A percentile compares a stretch with the other conserved stretches of the same genome.
Evolutionary conservation across 805 yeast species (phyloP).

Genomic region (Barnettozyma salicaria): DNA sequence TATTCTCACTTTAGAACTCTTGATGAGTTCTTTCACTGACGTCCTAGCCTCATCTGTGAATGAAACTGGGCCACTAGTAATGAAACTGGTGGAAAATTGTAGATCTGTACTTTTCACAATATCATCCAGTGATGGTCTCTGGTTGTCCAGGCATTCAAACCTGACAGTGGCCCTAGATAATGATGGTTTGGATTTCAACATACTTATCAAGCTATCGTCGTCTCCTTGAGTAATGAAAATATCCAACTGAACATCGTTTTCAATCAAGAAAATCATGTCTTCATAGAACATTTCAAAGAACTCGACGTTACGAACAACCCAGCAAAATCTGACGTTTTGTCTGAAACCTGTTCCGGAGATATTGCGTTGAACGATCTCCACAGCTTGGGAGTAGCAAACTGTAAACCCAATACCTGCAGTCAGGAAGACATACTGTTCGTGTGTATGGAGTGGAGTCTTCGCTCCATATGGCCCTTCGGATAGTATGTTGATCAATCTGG

Average conservation of each 20-base stretch:
- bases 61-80: conserved; percentile 58
- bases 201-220: conserved; percentile 1
- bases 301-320: conserved; percentile 54
- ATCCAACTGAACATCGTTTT: conserved; percentile 21
- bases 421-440: conserved; percentile 35
- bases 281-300: conserved; percentile 43
- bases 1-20: conserved; percentile 24
- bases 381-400: conserved; percentile 40
- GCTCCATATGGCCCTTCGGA: conserved; percentile 63
- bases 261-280: conserved; percentile 35
- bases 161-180: conserved; percentile 2
- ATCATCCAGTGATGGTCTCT: conserved; percentile 14
- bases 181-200: conserved; percentile 3
- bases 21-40: conserved; percentile 38
- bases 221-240: conserved; percentile 17
- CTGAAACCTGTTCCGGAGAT: conserved; percentile 1
- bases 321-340: conserved; percentile 42
- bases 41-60: conserved; percentile 53
- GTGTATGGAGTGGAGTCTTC: conserved; percentile 33
- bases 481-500: conserved; percentile 34
- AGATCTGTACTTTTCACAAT: conserved; percentile 19
- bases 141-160: conserved; percentile 4
- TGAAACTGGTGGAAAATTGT: conserved; percentile 40
- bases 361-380: conserved; percentile 22
- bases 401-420: conserved; percentile 52